A percentile compares a stretch with the other conserved stretches of the same genome.
These are phyloP conservation scores for Fusarium torreyae DNA, from an alignment of 2,329 filamentous ascomycete species.

Conservation along the genomic window DNA sequence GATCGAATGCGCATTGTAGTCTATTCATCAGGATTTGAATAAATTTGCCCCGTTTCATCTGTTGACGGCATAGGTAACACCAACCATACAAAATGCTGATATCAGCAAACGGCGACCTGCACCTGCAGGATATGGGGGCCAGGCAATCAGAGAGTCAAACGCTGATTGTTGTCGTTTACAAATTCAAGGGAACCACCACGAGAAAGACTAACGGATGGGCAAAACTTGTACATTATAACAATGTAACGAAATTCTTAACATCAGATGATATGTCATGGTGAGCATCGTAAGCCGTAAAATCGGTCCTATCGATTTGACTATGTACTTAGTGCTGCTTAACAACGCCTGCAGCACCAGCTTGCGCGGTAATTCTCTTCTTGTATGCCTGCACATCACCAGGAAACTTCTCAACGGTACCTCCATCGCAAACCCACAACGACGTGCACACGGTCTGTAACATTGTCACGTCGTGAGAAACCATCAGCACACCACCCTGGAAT, in stretches of 20 bases:
- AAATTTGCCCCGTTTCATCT: conserved; percentile 13
- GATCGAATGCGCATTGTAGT: conserved; percentile 4
- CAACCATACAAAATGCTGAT: conserved; percentile 18
- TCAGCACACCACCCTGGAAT: conserved; percentile 95
- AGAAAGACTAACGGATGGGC: background rate
- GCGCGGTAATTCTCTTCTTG: conserved; percentile 94
- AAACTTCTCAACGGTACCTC: conserved; percentile 95
- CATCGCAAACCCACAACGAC: conserved; percentile 96
- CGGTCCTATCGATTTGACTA: conserved; percentile 20
- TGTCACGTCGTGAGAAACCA: conserved; percentile 99
- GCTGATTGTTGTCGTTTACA: conserved; percentile 13
- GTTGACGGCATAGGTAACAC: conserved; percentile 30
- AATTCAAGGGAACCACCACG: background rate
- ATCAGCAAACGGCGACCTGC: background rate
- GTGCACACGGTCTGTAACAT: conserved; percentile 98
- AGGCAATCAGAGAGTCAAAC: conserved; percentile 18
- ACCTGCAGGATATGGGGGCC: background rate
- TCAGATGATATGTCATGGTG: background rate
- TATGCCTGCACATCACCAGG: conserved; percentile 95
- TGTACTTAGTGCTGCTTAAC: conserved; percentile 73
- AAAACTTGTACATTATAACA: background rate
- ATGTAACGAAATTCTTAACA: background rate
- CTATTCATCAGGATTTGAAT: conserved; percentile 12
- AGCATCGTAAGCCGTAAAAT: background rate
- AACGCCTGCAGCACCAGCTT: conserved; percentile 90